Evolutionary conservation across 2,329 filamentous ascomycete species (phyloP).

Genomic region (Chaetomiaceae sp.): DNA sequence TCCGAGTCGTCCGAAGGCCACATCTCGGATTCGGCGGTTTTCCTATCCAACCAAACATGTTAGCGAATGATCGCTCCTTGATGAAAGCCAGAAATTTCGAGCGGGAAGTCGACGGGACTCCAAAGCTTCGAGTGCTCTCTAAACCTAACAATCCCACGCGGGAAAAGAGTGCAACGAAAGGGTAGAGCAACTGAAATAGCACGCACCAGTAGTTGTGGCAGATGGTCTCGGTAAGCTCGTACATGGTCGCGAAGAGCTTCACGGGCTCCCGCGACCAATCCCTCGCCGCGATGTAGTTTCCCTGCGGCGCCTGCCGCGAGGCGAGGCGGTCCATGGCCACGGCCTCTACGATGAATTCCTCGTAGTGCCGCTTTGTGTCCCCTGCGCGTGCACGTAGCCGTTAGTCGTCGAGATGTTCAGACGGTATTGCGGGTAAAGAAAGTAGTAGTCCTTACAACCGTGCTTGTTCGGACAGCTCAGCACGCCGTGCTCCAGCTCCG

Average conservation of each 20-base stretch:
- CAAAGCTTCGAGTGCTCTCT: too few species aligned
- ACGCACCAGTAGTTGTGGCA: slow-evolving; percentile 12
- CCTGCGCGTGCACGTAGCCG: neutral
- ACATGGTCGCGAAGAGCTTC: slow-evolving; percentile 9
- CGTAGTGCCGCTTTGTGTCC: neutral
- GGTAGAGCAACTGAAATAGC: too few species aligned
- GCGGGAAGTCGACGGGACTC: too few species aligned
- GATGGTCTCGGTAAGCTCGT: slow-evolving; percentile 11
- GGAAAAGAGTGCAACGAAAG: neutral
- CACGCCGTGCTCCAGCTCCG: neutral
- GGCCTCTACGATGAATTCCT: slow-evolving; percentile 7
- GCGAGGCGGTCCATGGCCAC: neutral
- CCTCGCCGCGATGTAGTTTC: neutral
- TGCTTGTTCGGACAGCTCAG: neutral
- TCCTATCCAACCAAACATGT: neutral
- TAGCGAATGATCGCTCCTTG: neutral
- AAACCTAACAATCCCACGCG: neutral
- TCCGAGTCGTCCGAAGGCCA: slow-evolving; percentile 12
- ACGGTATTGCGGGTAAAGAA: too few species aligned
- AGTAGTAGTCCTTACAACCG: neutral
- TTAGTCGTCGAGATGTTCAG: too few species aligned
- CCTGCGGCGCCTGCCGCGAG: neutral
- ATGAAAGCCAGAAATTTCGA: neutral
- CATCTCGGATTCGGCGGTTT: slow-evolving; percentile 1
- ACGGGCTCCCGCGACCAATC: neutral